A percentile compares a stretch with the other conserved stretches of the same genome.
These are phyloP conservation scores for Aspergillus aculeatus DNA, from an alignment of 2,329 filamentous ascomycete genomes.

Conservation along the genomic window DNA sequence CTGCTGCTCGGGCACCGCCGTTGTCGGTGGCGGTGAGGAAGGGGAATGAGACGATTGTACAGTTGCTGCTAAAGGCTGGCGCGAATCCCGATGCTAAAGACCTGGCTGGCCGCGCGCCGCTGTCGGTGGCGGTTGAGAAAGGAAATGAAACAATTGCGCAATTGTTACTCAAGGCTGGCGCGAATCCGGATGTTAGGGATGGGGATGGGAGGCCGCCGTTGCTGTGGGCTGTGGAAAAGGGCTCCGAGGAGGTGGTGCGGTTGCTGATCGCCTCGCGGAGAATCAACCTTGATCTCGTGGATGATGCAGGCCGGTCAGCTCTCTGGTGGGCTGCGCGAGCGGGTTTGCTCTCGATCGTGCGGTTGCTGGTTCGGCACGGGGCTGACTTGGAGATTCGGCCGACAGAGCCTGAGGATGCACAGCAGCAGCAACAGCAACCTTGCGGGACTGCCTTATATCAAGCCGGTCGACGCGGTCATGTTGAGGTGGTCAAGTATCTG, in stretches of 20 bases:
- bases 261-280: constrained; percentile 25
- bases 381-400: constrained; percentile 20
- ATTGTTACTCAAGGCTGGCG: constrained; percentile 19
- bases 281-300: constrained; percentile 20
- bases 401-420: background rate
- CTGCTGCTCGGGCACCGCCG: constrained; percentile 6
- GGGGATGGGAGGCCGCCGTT: constrained; percentile 15
- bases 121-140: constrained; percentile 18
- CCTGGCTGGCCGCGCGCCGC: constrained; percentile 10
- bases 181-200: constrained; percentile 11
- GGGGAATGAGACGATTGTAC: constrained; percentile 21
- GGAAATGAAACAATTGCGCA: constrained; percentile 18
- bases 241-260: constrained; percentile 23
- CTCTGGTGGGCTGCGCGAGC: constrained; percentile 25
- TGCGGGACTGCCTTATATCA: constrained; percentile 23
- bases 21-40: constrained; percentile 14
- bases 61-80: constrained; percentile 20
- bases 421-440: constrained; percentile 4
- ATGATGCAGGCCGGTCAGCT: constrained; percentile 20
- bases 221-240: constrained; percentile 19
- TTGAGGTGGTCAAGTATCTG: constrained; percentile 28
- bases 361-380: constrained; percentile 21
- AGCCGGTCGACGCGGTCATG: constrained; percentile 23
- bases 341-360: constrained; percentile 20
- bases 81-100: constrained; percentile 16